A percentile compares a stretch with the other conserved stretches of the same genome.
These are phyloP conservation scores for Mortierella sp. DNA, from an alignment of 371 early-diverging fungal species.

Conservation along the genomic window DNA sequence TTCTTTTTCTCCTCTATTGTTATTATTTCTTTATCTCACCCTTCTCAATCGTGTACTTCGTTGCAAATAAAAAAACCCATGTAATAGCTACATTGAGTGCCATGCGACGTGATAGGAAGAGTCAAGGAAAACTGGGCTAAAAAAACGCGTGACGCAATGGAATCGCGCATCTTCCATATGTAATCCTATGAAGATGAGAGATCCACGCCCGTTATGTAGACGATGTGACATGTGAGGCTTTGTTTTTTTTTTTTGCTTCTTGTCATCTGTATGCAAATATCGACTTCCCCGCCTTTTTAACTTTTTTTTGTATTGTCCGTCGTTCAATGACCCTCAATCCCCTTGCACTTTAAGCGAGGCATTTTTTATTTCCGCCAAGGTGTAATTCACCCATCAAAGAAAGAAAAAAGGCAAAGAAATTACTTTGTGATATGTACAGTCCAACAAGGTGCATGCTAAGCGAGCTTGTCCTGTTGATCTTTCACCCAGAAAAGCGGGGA, in stretches of 20 bases:
- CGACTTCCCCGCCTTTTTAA: slow-evolving; percentile 6
- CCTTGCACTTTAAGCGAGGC: slow-evolving; percentile 4
- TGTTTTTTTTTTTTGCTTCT: not conserved
- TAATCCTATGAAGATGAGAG: not conserved
- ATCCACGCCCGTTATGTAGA: not conserved
- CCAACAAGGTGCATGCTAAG: not conserved
- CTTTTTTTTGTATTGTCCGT: not conserved
- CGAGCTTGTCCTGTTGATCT: not conserved
- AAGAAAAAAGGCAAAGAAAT: not conserved
- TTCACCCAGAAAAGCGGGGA: slow-evolving; percentile 12
- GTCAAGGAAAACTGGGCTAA: too few species aligned
- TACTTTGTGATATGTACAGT: not conserved
- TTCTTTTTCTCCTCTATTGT: not conserved
- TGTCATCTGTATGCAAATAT: not conserved
- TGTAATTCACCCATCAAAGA: not conserved
- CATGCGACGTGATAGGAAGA: too few species aligned
- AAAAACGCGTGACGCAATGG: slow-evolving; percentile 12
- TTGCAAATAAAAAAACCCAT: not conserved
- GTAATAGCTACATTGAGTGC: not conserved
- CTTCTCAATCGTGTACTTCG: not conserved
- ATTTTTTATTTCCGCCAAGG: not conserved
- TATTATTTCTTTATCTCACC: not conserved
- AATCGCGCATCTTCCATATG: not conserved
- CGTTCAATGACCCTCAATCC: not conserved
- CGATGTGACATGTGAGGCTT: not conserved